Evolutionary conservation across 768 basidiomycete species (phyloP), one percentile per base, ranked within the genome.

Genomic region (Xerocomus brunneocitrinus): DNA sequence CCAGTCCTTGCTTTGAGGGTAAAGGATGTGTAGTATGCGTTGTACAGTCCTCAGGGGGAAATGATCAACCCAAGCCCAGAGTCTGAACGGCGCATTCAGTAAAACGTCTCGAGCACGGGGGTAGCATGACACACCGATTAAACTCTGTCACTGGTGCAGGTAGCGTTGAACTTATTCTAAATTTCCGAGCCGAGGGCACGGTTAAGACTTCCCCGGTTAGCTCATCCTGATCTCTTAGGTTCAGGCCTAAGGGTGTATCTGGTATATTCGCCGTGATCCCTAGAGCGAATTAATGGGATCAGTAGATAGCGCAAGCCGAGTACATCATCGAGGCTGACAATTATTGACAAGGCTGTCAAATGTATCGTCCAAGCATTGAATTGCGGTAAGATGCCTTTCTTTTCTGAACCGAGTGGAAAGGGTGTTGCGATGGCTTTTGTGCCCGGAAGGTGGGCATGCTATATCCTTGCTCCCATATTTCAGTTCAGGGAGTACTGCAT

Each of bases 1-100:
- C 76, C 79, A 81, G 24, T 68, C 62, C 12, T 56, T 61, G 28
- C 73, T 75, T 34, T 72, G 64, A 19, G 80, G 77, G 55, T 72
- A 73, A 42, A 76, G 52, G 12, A 77, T 66, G 54, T 81, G 80
- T 27, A 80, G 53, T 32, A 73, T 67, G 9, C 74, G 71, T 41
- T 69, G 62, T 4, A 60, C 60, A 12, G 70, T 67, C 56, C 62
- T 67, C 53, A 72, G 28, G 10, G 69, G 69, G n/a, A 69, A 70
- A 52, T 62, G 63, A 44, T 67, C 65, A 24, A 70, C 36, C 71
- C 71, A 70, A 31, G 59, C 54, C 50, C 66, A 70, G 4, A 70
- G 46, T 38, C 69, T 70, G 47, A 9, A 42, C 13, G 19, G 47
- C 9, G 5, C 8, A 13, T 45, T 58, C 42, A 57, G 51, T 9